A percentile compares a stretch with the other conserved stretches of the same genome.
Evolutionary conservation across 78 protist genomes (phyloP).

Genomic region (Dictyostelium firmibasis): DNA sequence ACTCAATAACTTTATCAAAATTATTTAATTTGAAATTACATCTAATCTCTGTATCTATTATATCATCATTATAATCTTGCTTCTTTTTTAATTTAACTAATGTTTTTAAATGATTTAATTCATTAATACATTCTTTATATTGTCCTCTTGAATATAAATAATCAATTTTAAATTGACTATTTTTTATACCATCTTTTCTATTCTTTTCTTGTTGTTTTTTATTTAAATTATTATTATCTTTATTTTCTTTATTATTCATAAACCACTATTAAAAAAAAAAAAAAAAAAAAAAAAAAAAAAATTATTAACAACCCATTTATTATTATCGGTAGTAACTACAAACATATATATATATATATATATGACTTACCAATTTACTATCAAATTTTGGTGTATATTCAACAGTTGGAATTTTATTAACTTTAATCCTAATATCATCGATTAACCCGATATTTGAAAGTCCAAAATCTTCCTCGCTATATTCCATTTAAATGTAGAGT

Average conservation of each 20-base stretch:
- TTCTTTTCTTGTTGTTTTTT: neutral
- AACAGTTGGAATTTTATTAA: constrained; percentile 14
- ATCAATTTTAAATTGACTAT: neutral
- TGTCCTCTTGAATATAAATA: neutral
- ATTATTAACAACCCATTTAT: neutral
- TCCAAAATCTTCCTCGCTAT: constrained; percentile 6
- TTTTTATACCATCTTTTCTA: constrained; percentile 12
- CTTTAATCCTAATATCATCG: neutral
- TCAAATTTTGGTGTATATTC: constrained; percentile 48
- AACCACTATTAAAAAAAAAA: neutral
- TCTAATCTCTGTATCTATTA: constrained; percentile 42
- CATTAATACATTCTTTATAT: constrained; percentile 16
- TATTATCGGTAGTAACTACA: no score
- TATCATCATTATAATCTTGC: constrained; percentile 6
- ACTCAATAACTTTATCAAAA: neutral
- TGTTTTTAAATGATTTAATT: neutral
- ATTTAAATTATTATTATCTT: neutral
- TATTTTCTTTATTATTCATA: neutral
- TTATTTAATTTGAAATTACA: neutral
- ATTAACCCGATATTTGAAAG: constrained; percentile 5
- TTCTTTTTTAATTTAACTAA: constrained; percentile 14
- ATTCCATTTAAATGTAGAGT: neutral
- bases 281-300: neutral
- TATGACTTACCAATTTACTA: constrained; percentile 27
- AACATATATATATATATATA: no score